A percentile compares a stretch with the other conserved stretches of the same genome.
Conservation (phyloP, 2,329 filamentous ascomycete genomes). For the Helminthosporium solani region DNA sequence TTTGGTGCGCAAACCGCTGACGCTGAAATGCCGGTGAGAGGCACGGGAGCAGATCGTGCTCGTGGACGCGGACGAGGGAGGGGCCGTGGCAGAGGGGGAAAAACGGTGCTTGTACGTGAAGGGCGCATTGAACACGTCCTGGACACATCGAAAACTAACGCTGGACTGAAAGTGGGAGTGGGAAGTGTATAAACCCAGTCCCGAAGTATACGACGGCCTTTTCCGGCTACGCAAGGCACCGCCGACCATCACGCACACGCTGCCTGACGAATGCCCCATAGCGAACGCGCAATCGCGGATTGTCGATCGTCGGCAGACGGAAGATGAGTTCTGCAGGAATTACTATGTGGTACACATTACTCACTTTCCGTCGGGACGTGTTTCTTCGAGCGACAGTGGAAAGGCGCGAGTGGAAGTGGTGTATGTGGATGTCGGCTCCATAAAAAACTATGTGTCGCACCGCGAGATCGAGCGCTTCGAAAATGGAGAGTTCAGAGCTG, state of each 20-base stretch:
- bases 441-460: conserved; percentile 31
- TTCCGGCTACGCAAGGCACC: conserved; percentile 31
- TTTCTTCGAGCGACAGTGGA: not conserved
- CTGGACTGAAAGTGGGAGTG: conserved; percentile 26
- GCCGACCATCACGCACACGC: conserved; percentile 25
- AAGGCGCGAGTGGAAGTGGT: conserved; percentile 13
- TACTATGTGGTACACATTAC: conserved; percentile 29
- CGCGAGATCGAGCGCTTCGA: conserved; percentile 37
- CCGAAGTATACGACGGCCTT: conserved; percentile 31
- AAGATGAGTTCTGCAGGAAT: conserved; percentile 22
- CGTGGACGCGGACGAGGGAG: conserved; percentile 18
- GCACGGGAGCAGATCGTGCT: conserved; percentile 15
- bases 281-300: conserved; percentile 30
- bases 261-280: conserved; percentile 28
- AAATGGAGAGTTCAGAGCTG: conserved; percentile 31
- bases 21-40: conserved; percentile 26
- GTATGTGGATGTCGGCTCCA: conserved; percentile 30
- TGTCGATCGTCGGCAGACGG: conserved; percentile 29
- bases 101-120: conserved; percentile 18
- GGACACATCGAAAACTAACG: not conserved
- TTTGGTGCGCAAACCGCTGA: not conserved
- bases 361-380: conserved; percentile 3
- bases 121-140: not conserved
- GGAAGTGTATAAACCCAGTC: conserved; percentile 29
- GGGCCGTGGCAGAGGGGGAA: conserved; percentile 17